A percentile compares a stretch with the other conserved stretches of the same genome.
Evolutionary conservation across 192 early-diverging fungal genomes (phyloP).

Genomic region (Coemansia asiatica): DNA sequence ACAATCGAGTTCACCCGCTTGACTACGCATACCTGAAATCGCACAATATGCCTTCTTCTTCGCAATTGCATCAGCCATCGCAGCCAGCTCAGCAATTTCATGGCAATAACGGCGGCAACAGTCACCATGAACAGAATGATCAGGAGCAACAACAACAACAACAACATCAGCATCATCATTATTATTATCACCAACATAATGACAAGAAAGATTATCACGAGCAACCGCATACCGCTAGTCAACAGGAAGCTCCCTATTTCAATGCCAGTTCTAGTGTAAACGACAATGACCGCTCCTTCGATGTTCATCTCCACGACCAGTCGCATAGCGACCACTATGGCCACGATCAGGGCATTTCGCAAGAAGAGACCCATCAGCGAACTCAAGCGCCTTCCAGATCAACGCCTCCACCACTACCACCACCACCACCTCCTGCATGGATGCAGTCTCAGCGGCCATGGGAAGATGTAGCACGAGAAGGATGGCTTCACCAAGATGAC

Average conservation of each 20-base stretch:
- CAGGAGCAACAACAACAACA: not conserved
- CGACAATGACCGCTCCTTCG: not conserved
- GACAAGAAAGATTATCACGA: not conserved
- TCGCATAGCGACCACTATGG: not conserved
- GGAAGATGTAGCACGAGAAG: conserved; percentile 60
- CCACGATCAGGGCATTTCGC: not conserved
- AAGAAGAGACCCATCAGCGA: not conserved
- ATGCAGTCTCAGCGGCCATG: conserved; percentile 58
- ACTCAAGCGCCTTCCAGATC: not conserved
- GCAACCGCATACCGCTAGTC: not conserved
- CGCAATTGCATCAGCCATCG: not conserved
- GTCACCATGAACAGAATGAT: not conserved
- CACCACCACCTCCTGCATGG: conserved; percentile 36
- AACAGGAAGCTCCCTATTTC: not conserved
- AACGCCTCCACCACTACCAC: no score
- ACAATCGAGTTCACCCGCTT: conserved; percentile 50
- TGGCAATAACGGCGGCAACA: not conserved
- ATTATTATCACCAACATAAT: not conserved
- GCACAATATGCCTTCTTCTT: conserved; percentile 5
- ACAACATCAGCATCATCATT: conserved; percentile 1
- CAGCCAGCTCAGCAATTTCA: not conserved
- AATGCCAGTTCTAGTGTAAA: not conserved
- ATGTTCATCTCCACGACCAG: conserved; percentile 1
- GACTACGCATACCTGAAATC: conserved; percentile 44
- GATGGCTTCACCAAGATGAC: conserved; percentile 55